A percentile compares a stretch with the other conserved stretches of the same genome.
These are phyloP conservation scores for Inosperma sp. DNA, from an alignment of 768 basidiomycete genomes.

Conservation along the genomic window DNA sequence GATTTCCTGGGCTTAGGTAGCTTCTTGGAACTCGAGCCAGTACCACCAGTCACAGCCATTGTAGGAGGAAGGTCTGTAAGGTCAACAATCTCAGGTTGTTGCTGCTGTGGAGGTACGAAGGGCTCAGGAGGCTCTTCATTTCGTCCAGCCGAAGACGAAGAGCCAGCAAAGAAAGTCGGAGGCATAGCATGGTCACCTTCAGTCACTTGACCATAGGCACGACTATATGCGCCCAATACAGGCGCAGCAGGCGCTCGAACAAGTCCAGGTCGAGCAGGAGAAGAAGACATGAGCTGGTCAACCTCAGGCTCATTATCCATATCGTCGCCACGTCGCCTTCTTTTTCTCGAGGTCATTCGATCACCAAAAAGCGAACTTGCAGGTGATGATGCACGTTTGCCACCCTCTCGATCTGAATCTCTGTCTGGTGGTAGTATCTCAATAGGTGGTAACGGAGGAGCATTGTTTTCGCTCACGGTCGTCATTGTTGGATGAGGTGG, in stretches of 20 bases:
- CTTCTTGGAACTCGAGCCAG: conserved; percentile 18
- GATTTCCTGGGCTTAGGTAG: conserved; percentile 29
- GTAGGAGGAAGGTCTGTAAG: conserved; percentile 29
- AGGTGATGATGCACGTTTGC: conserved; percentile 29
- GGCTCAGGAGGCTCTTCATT: background rate
- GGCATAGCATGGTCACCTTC: conserved; percentile 29
- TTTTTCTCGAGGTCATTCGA: conserved; percentile 11
- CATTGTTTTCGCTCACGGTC: conserved; percentile 12
- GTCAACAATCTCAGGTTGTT: conserved; percentile 26
- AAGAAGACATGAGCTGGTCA: conserved; percentile 26
- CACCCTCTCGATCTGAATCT: conserved; percentile 7
- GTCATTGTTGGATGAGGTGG: conserved; percentile 31
- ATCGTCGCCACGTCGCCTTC: conserved; percentile 12
- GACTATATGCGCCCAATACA: conserved; percentile 10
- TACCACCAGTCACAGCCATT: conserved; percentile 9
- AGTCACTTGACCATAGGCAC: too few species aligned
- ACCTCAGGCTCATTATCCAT: conserved; percentile 15
- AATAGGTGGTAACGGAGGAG: conserved; percentile 28
- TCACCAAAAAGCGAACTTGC: conserved; percentile 28
- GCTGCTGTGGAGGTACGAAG: background rate
- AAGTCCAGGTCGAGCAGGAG: background rate
- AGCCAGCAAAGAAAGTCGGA: conserved; percentile 44
- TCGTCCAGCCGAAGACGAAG: conserved; percentile 32
- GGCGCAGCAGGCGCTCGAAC: background rate
- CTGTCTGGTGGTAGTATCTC: conserved; percentile 30